Evolutionary conservation across 2,329 filamentous ascomycete species (phyloP).

Genomic region (Beauveria caledonica): DNA sequence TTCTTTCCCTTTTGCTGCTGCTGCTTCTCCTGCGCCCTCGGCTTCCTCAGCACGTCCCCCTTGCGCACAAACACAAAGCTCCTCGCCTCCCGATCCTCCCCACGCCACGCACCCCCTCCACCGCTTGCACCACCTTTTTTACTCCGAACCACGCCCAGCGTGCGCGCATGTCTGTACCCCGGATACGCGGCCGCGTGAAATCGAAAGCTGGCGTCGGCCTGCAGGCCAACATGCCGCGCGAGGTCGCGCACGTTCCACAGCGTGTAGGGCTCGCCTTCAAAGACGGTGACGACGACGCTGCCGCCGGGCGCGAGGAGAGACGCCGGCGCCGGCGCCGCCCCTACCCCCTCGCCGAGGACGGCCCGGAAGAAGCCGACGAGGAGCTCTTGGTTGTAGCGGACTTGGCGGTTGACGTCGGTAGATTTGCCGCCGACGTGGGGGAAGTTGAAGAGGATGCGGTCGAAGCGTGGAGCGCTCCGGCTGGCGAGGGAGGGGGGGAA

Average conservation of each 20-base stretch:
- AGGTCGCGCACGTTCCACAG: conserved; percentile 92
- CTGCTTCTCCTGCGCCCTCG: conserved; percentile 18
- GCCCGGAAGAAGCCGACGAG: conserved; percentile 60
- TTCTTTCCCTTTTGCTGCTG: neutral
- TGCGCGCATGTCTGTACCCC: conserved; percentile 66
- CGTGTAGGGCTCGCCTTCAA: conserved; percentile 90
- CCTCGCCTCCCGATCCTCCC: conserved; percentile 38
- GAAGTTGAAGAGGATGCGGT: conserved; percentile 90
- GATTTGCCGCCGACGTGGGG: conserved; percentile 89
- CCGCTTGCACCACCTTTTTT: conserved; percentile 33
- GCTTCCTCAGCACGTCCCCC: conserved; percentile 34
- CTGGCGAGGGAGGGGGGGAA: conserved; percentile 39
- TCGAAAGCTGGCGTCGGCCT: conserved; percentile 60
- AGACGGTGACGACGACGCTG: conserved; percentile 73
- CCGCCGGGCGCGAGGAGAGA: conserved; percentile 46
- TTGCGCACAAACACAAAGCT: conserved; percentile 57
- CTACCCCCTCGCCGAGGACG: conserved; percentile 31
- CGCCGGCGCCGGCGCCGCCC: too few relatives aligned
- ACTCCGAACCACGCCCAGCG: conserved; percentile 55
- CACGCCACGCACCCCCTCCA: conserved; percentile 30
- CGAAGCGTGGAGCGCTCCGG: conserved; percentile 33
- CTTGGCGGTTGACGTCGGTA: conserved; percentile 90
- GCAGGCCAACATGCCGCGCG: conserved; percentile 65
- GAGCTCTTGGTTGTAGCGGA: conserved; percentile 80
- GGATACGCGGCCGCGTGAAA: conserved; percentile 63